Conservation (phyloP, 2,329 filamentous ascomycete species). For the Neopestalotiopsis sp. region DNA sequence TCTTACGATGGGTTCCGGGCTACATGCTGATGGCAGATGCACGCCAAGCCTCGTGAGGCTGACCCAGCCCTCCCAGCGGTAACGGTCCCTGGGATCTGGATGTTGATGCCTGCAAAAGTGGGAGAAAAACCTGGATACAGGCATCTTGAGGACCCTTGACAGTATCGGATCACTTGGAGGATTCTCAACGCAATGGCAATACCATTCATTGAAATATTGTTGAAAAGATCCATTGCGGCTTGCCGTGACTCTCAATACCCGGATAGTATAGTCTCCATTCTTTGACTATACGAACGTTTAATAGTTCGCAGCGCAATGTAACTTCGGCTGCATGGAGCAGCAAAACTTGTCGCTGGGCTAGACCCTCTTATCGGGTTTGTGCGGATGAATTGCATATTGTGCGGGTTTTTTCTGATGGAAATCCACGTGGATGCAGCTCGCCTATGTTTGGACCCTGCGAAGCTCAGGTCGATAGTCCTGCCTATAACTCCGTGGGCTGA, state of each 20-base stretch:
- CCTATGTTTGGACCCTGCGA: not conserved
- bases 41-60: slow-evolving; percentile 13
- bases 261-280: not conserved
- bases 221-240: not conserved
- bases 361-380: not conserved
- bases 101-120: not conserved
- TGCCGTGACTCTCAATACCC: not conserved
- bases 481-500: not conserved
- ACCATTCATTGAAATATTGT: not conserved
- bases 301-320: not conserved
- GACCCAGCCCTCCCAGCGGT: slow-evolving; percentile 7
- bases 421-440: slow-evolving; percentile 8
- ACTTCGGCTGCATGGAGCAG: not conserved
- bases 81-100: not conserved
- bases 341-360: not conserved
- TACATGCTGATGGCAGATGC: not conserved
- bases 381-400: not conserved
- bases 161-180: not conserved
- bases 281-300: not conserved
- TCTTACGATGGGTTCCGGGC: slow-evolving; percentile 5
- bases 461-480: not conserved
- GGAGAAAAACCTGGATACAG: not conserved
- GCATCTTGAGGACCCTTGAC: not conserved
- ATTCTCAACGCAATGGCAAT: not conserved
- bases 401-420: not conserved